These are phyloP conservation scores for Oidiodendron maius DNA, from an alignment of 495 filamentous ascomycete species.

Conservation along the genomic window DNA sequence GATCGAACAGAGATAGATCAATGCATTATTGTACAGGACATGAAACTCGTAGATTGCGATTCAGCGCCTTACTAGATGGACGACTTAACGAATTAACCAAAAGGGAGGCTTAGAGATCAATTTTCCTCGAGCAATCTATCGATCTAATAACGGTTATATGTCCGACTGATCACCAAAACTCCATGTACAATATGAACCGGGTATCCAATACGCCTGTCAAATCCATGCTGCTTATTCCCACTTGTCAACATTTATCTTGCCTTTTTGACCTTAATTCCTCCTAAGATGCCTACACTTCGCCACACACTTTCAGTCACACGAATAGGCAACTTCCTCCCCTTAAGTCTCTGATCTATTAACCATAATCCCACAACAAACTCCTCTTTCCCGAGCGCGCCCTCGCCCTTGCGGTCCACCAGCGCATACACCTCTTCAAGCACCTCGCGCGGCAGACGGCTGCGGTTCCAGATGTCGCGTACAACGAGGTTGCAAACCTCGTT, in stretches of 20 bases:
- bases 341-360: conserved; percentile 86
- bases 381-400: conserved; percentile 59
- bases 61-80: no score
- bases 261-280: conserved; percentile 19
- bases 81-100: no score
- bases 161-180: no score
- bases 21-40: no score
- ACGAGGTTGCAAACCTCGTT: conserved; percentile 70
- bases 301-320: conserved; percentile 79
- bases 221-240: no score
- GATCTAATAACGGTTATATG: no score
- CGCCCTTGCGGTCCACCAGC: conserved; percentile 62
- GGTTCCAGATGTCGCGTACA: conserved; percentile 78
- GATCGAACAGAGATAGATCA: no score
- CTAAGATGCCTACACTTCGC: conserved; percentile 65
- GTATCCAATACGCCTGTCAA: background rate
- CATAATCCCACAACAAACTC: conserved; percentile 96
- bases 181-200: background rate
- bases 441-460: conserved; percentile 62
- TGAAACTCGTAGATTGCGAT: no score
- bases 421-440: conserved; percentile 79
- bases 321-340: conserved; percentile 79
- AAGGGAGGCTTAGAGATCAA: no score
- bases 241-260: background rate
- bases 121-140: no score